These are phyloP conservation scores for Nepenthes gracilis DNA, from an alignment of 148 eudicot species.

Conservation along the genomic window DNA sequence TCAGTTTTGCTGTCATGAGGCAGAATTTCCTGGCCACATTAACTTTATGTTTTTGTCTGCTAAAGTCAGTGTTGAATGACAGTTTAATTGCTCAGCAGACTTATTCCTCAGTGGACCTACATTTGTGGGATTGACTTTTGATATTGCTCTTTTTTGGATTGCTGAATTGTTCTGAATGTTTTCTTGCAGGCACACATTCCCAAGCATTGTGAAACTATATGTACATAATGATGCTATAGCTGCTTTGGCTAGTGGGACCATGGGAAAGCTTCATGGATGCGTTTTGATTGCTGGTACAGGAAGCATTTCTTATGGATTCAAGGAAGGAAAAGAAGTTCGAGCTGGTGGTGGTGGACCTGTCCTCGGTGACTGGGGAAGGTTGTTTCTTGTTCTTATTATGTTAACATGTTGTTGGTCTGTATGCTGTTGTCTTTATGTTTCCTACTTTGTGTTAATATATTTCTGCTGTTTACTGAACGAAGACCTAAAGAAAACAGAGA, in stretches of 20 bases:
- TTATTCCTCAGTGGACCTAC: too few relatives aligned
- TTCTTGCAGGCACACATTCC: conserved; percentile 46
- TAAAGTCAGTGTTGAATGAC: too few relatives aligned
- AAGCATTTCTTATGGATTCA: conserved; percentile 70
- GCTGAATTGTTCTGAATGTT: conserved; percentile 1
- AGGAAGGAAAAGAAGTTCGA: conserved; percentile 67
- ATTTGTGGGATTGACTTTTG: background rate
- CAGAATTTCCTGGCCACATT: too few relatives aligned
- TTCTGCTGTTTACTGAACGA: too few relatives aligned
- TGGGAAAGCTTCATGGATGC: conserved; percentile 85
- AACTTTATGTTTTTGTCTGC: too few relatives aligned
- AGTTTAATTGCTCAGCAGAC: too few relatives aligned
- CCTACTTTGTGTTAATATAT: too few relatives aligned
- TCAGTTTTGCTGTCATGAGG: too few relatives aligned
- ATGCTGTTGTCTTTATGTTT: too few relatives aligned
- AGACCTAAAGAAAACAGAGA: too few relatives aligned
- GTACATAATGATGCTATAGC: conserved; percentile 82
- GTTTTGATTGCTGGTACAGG: conserved; percentile 83
- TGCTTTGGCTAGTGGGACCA: conserved; percentile 84
- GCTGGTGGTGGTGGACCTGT: conserved; percentile 87
- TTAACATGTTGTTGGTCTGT: background rate
- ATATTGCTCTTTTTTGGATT: conserved; percentile 8
- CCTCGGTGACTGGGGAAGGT: conserved; percentile 95
- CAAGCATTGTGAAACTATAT: conserved; percentile 38
- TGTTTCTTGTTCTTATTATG: background rate